These are phyloP conservation scores for Fragilariopsis cylindrus DNA, from an alignment of 108 stramenopile species.

Conservation along the genomic window DNA sequence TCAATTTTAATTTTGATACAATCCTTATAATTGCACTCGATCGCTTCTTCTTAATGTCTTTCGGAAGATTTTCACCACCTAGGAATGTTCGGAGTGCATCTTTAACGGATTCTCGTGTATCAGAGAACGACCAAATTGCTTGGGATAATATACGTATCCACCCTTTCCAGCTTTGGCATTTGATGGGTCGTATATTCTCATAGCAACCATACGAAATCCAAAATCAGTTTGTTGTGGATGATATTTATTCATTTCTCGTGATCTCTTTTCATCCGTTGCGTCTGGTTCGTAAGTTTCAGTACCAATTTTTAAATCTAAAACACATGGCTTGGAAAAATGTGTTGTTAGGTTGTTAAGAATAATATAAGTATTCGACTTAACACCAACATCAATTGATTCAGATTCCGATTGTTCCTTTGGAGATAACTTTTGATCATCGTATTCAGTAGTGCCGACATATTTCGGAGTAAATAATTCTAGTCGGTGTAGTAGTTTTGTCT, in stretches of 20 bases:
- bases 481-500: conserved; percentile 48
- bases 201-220: conserved; percentile 85
- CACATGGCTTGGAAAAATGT: conserved; percentile 62
- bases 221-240: conserved; percentile 68
- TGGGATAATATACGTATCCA: conserved; percentile 46
- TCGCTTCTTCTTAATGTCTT: conserved; percentile 19
- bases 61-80: conserved; percentile 17
- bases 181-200: conserved; percentile 61
- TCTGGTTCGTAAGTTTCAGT: conserved; percentile 80
- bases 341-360: conserved; percentile 61
- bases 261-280: conserved; percentile 61
- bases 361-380: conserved; percentile 48
- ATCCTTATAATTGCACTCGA: conserved; percentile 39
- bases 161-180: conserved; percentile 43
- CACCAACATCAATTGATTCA: conserved; percentile 12
- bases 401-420: not conserved
- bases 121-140: conserved; percentile 67
- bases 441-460: conserved; percentile 66
- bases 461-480: conserved; percentile 50
- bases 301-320: conserved; percentile 89
- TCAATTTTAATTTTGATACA: conserved; percentile 38
- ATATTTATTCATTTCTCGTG: conserved; percentile 70
- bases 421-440: not conserved
- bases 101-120: conserved; percentile 40
- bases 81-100: conserved; percentile 63